Conservation (phyloP, 2,329 filamentous ascomycete genomes). For the Mollisia scopiformis region DNA sequence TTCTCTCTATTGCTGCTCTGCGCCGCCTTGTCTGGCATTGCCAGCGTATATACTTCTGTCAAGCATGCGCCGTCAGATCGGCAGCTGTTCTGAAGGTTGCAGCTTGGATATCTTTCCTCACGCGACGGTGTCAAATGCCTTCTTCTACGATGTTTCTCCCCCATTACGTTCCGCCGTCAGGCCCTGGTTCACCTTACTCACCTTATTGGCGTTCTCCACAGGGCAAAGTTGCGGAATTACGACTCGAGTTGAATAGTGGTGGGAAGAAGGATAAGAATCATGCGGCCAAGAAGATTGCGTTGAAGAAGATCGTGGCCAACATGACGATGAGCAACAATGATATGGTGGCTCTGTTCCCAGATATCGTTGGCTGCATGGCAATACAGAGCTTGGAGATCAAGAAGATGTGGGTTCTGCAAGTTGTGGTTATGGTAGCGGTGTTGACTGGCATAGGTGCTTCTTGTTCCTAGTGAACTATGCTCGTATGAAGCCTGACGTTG, state of each 20-base stretch:
- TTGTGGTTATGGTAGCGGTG: slow-evolving; percentile 20
- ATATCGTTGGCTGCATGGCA: slow-evolving; percentile 94
- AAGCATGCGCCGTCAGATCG: background rate
- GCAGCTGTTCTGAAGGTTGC: background rate
- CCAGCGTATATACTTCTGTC: background rate
- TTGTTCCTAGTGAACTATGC: slow-evolving; percentile 97
- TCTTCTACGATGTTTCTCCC: slow-evolving; percentile 35
- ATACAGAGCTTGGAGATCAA: slow-evolving; percentile 96
- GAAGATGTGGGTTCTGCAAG: slow-evolving; percentile 77
- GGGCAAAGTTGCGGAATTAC: slow-evolving; percentile 98
- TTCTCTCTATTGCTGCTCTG: slow-evolving; percentile 14
- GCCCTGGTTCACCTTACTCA: slow-evolving; percentile 30
- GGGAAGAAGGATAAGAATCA: slow-evolving; percentile 99
- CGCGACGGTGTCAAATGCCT: background rate
- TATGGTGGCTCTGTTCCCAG: slow-evolving; percentile 96
- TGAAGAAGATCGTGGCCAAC: slow-evolving; percentile 99
- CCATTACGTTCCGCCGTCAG: slow-evolving; percentile 32
- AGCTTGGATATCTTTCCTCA: slow-evolving; percentile 1
- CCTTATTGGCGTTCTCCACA: slow-evolving; percentile 54
- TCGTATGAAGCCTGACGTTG: slow-evolving; percentile 89
- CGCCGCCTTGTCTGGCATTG: background rate
- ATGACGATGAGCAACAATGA: slow-evolving; percentile 99
- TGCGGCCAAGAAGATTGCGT: slow-evolving; percentile 90
- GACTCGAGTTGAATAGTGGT: slow-evolving; percentile 89
- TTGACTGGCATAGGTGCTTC: slow-evolving; percentile 74